phyloP scores from a whole-genome alignment of 768 basidiomycete species.

The Tephrocybe sp. region DNA sequence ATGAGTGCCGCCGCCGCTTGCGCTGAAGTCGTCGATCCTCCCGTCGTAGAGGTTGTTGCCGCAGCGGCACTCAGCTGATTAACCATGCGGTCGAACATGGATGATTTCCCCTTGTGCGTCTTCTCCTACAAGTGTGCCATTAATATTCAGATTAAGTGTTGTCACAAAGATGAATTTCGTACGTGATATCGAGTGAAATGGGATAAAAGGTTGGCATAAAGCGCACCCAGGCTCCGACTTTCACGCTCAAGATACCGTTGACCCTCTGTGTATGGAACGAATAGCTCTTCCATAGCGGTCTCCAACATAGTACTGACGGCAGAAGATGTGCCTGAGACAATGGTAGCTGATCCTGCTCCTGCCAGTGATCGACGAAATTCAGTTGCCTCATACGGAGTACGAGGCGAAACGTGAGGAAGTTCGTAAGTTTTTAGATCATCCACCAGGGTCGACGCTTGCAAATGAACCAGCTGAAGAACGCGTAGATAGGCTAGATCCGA shows the following conservation, averaged over 20 bases:
- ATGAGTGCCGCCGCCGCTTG: conserved; percentile 87
- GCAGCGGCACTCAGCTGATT: conserved; percentile 82
- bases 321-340: conserved; percentile 45
- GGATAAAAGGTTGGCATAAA: conserved; percentile 71
- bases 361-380: conserved; percentile 59
- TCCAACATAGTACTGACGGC: conserved; percentile 89
- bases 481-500: conserved; percentile 92
- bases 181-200: conserved; percentile 91
- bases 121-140: conserved; percentile 37
- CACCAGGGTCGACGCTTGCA: conserved; percentile 72
- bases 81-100: conserved; percentile 89
- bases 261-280: conserved; percentile 91
- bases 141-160: conserved; percentile 8
- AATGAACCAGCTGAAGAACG: conserved; percentile 82
- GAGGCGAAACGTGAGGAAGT: conserved; percentile 62
- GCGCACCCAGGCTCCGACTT: conserved; percentile 73
- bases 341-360: conserved; percentile 40
- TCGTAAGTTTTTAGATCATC: conserved; percentile 94
- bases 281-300: conserved; percentile 92
- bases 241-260: conserved; percentile 91
- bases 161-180: conserved; percentile 22
- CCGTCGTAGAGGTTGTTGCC: conserved; percentile 56
- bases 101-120: conserved; percentile 66
- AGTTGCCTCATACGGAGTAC: conserved; percentile 59
- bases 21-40: conserved; percentile 66